Evolutionary conservation across 768 basidiomycete genomes (phyloP).

Genomic region (Auricularia heimuer): DNA sequence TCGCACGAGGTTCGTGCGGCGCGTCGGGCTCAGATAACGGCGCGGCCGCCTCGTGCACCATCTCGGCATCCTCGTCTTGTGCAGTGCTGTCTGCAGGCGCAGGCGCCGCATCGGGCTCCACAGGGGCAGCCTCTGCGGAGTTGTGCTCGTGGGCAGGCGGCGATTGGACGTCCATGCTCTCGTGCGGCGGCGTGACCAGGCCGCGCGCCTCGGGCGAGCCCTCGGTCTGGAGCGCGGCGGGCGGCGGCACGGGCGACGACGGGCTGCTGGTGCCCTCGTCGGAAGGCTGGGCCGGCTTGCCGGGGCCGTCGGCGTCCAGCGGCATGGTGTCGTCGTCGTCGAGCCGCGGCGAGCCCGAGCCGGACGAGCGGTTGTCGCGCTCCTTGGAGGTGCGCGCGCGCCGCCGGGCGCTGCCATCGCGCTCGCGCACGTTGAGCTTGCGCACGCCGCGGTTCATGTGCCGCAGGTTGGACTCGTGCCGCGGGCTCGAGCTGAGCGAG

Average conservation of each 20-base stretch:
- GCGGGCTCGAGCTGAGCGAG: background rate
- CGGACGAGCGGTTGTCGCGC: background rate
- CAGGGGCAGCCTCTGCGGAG: background rate
- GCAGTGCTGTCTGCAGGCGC: background rate
- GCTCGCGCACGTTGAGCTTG: constrained; percentile 1
- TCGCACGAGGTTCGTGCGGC: background rate
- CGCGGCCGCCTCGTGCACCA: background rate
- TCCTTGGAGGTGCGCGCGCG: background rate
- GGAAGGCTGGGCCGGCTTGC: background rate
- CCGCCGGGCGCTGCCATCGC: background rate
- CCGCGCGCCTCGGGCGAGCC: background rate
- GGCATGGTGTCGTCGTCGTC: background rate
- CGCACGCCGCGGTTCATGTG: constrained; percentile 1
- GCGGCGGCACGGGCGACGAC: background rate
- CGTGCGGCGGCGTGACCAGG: background rate
- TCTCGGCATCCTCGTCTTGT: background rate
- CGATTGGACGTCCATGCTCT: background rate
- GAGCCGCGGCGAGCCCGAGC: background rate
- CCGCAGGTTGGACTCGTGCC: background rate
- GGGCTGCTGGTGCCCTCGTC: background rate
- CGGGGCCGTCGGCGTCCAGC: background rate
- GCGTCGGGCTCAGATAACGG: background rate
- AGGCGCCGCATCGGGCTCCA: background rate
- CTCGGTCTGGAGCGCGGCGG: background rate
- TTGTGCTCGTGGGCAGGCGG: no score